Conservation (phyloP, 768 basidiomycete genomes). For the Xerocomus potaroensis region DNA sequence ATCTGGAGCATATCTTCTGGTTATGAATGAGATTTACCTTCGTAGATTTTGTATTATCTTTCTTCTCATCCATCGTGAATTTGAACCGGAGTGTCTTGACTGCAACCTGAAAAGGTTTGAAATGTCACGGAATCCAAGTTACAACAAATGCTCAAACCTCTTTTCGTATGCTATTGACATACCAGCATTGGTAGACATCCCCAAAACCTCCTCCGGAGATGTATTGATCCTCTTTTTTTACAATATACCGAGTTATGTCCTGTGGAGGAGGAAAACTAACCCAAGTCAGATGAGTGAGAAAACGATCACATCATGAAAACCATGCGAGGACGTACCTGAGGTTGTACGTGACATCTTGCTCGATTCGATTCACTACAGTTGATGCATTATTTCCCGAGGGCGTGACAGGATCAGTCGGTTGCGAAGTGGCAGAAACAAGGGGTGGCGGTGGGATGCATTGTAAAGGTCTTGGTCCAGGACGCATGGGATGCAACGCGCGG, state of each 20-base stretch:
- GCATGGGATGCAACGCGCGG: no score
- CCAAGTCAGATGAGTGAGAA: no score
- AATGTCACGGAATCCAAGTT: background rate
- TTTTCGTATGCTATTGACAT: background rate
- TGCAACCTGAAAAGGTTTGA: slow-evolving; percentile 12
- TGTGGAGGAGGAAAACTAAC: background rate
- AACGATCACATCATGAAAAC: no score
- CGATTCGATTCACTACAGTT: no score
- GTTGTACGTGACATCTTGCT: no score
- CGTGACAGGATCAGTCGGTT: no score
- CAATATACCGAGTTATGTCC: slow-evolving; percentile 8
- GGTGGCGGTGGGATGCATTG: no score
- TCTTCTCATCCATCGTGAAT: background rate
- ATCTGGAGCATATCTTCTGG: fast-evolving
- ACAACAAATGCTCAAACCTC: background rate
- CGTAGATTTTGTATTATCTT: background rate
- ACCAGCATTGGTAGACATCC: slow-evolving; percentile 3
- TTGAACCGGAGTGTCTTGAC: slow-evolving; percentile 17
- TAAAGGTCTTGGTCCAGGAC: no score
- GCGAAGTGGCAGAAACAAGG: no score
- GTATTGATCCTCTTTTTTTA: background rate
- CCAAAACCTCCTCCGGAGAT: slow-evolving; percentile 6
- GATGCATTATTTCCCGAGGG: no score
- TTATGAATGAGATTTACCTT: background rate
- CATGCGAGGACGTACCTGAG: no score